A percentile compares a stretch with the other conserved stretches of the same genome.
These are phyloP conservation scores for Paragyromitra xinjiangensis DNA, from an alignment of 495 filamentous ascomycete species.

Conservation along the genomic window DNA sequence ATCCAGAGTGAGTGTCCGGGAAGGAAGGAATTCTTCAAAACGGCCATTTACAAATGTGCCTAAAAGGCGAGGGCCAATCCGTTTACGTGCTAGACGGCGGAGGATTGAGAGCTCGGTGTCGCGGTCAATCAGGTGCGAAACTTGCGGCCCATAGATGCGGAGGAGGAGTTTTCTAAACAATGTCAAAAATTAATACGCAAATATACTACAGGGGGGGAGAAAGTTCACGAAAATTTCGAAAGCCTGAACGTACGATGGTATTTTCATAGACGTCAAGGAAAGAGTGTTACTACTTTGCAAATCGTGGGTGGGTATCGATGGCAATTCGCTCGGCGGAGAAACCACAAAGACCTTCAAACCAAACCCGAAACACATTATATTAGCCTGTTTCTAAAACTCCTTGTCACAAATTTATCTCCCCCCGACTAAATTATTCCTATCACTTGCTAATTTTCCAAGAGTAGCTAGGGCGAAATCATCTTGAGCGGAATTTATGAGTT, in stretches of 20 bases:
- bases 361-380: constrained; percentile 46
- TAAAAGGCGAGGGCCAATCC: constrained; percentile 90
- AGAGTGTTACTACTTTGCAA: constrained; percentile 54
- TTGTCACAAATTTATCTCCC: neutral
- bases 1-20: constrained; percentile 75
- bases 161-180: constrained; percentile 77
- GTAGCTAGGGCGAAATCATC: neutral
- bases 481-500: neutral
- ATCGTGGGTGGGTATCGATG: constrained; percentile 39
- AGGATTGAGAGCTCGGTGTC: constrained; percentile 89
- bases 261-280: constrained; percentile 60
- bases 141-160: constrained; percentile 93
- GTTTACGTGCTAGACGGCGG: constrained; percentile 83
- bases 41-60: constrained; percentile 96
- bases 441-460: neutral
- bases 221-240: neutral
- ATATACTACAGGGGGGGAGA: neutral
- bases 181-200: neutral
- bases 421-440: neutral
- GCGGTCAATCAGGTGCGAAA: constrained; percentile 93
- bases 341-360: constrained; percentile 73
- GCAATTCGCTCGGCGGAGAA: constrained; percentile 73
- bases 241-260: constrained; percentile 63
- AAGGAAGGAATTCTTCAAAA: constrained; percentile 87
- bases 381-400: constrained; percentile 48